Conservation (phyloP, 2,329 filamentous ascomycete species). For the Paecilomyces dactylethromorphus region DNA sequence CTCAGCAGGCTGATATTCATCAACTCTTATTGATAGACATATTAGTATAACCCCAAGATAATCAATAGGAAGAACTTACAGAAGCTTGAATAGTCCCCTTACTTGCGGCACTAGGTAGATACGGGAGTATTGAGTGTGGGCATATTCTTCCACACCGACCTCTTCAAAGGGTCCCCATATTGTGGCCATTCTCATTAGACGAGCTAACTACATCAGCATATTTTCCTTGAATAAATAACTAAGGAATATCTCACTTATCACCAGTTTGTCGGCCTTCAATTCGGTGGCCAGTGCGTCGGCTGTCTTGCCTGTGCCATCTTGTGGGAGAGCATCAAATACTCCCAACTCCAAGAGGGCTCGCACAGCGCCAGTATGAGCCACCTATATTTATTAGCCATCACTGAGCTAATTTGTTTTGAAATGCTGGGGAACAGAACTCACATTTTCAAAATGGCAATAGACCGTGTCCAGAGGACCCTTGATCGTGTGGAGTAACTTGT, state of each 20-base stretch:
- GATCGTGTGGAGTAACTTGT: conserved; percentile 11
- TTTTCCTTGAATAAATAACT: neutral
- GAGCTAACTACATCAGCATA: conserved; percentile 4
- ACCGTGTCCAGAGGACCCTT: conserved; percentile 14
- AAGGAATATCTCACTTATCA: neutral
- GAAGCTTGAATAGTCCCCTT: conserved; percentile 6
- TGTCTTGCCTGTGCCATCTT: conserved; percentile 7
- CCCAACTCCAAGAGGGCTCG: conserved; percentile 10
- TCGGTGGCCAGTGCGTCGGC: neutral
- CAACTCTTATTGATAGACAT: conserved; percentile 9
- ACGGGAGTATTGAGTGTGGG: conserved; percentile 14
- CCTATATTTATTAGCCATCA: conserved; percentile 6
- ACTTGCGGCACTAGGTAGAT: conserved; percentile 10
- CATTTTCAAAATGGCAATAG: conserved; percentile 12
- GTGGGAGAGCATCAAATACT: conserved; percentile 11
- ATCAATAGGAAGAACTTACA: conserved; percentile 3
- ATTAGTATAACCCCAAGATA: too few species aligned
- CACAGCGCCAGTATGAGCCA: conserved; percentile 7
- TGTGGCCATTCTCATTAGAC: conserved; percentile 13
- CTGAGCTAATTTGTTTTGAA: too few species aligned
- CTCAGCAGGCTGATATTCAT: conserved; percentile 12
- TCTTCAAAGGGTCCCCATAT: conserved; percentile 13
- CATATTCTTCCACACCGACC: conserved; percentile 11
- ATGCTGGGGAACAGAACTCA: neutral
- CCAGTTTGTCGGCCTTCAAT: neutral